Evolutionary conservation across 805 yeast species (phyloP).

Genomic region (Sporopachydermia lactativora): DNA sequence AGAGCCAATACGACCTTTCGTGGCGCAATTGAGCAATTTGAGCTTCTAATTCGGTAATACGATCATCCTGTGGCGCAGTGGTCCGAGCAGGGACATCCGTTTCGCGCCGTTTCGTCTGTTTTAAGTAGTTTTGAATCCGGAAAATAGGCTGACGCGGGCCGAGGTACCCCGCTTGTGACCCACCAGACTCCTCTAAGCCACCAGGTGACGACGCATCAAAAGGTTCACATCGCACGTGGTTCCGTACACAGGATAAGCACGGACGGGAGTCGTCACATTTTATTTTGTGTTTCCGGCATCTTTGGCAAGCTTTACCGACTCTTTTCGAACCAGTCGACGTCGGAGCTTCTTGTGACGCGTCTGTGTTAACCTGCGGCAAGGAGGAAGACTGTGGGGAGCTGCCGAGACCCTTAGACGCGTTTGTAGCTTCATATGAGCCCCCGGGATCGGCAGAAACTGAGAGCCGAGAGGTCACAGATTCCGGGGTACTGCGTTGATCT

Average conservation of each 20-base stretch:
- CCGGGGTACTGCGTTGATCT: too few species aligned
- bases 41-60: neutral
- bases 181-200: neutral
- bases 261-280: conserved; percentile 43
- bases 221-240: conserved; percentile 9
- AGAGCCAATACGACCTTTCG: neutral
- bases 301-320: conserved; percentile 40
- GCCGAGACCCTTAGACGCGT: too few species aligned
- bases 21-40: neutral
- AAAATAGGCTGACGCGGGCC: conserved; percentile 2
- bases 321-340: too few species aligned
- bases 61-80: neutral
- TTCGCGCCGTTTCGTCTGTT: neutral
- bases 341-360: too few species aligned
- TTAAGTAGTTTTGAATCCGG: neutral
- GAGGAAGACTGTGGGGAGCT: too few species aligned
- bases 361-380: too few species aligned
- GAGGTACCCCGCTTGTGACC: neutral
- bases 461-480: too few species aligned
- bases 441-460: too few species aligned
- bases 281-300: conserved; percentile 40
- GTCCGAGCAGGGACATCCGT: neutral
- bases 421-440: too few species aligned
- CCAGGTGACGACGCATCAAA: conserved; percentile 3
- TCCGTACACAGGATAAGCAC: conserved; percentile 31